Percentiles rank a stretch among this genome's conserved stretches.
These are phyloP conservation scores for Stellera chamaejasme DNA, from an alignment of 345 rosid species.

Conservation along the genomic window DNA sequence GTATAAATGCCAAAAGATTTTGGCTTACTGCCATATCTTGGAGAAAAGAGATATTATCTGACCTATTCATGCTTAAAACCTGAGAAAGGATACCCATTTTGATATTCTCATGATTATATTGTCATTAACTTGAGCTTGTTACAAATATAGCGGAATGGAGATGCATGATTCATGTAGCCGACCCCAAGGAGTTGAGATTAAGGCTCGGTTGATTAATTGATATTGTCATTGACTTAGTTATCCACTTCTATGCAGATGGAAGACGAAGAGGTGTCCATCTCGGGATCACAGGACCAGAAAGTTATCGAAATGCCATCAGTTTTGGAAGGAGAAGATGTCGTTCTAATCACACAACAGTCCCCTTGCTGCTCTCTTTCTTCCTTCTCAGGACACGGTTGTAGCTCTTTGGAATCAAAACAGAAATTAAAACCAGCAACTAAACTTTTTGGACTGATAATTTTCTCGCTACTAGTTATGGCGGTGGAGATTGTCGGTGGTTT, in stretches of 20 bases:
- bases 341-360: conserved; percentile 16
- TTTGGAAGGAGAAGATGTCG: conserved; percentile 19
- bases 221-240: neutral
- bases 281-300: conserved; percentile 22
- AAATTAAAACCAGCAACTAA: conserved; percentile 38
- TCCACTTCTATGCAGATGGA: conserved; percentile 38
- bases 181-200: too few species aligned
- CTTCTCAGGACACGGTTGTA: conserved; percentile 37
- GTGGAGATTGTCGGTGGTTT: conserved; percentile 69
- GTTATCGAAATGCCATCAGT: conserved; percentile 30
- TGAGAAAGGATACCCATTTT: neutral
- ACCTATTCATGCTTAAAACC: neutral
- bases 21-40: too few species aligned
- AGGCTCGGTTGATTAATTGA: too few species aligned
- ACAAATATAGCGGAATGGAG: too few species aligned
- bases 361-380: conserved; percentile 29
- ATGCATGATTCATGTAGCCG: too few species aligned
- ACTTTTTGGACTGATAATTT: conserved; percentile 40
- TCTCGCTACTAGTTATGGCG: conserved; percentile 40
- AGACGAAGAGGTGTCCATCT: conserved; percentile 28
- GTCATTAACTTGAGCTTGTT: neutral
- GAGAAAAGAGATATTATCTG: neutral
- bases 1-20: too few species aligned
- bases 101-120: conserved; percentile 1
- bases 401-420: conserved; percentile 30